Evolutionary conservation across 495 filamentous ascomycete genomes (phyloP).

Genomic region (Alectoria sarmentosa): DNA sequence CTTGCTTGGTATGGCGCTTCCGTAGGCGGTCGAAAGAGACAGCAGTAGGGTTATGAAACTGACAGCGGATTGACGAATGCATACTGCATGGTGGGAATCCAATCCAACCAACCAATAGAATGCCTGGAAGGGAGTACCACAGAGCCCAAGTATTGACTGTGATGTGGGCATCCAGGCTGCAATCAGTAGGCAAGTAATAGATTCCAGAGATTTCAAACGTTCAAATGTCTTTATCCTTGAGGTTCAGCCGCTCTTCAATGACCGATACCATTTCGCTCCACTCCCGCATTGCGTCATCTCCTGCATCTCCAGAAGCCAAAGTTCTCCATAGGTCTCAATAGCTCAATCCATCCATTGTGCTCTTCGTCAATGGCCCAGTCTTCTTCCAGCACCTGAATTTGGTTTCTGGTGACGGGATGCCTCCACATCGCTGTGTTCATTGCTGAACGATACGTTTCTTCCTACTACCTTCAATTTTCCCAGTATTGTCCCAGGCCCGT

Average conservation of each 20-base stretch:
- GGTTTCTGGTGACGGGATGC: slow-evolving; percentile 70
- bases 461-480: slow-evolving; percentile 42
- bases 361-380: slow-evolving; percentile 56
- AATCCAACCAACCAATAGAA: neutral
- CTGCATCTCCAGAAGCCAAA: slow-evolving; percentile 76
- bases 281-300: slow-evolving; percentile 69
- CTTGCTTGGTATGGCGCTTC: slow-evolving; percentile 34
- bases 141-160: neutral
- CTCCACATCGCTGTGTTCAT: slow-evolving; percentile 93
- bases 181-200: neutral
- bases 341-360: slow-evolving; percentile 62
- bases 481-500: slow-evolving; percentile 82
- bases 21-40: neutral
- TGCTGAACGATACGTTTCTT: slow-evolving; percentile 37
- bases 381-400: slow-evolving; percentile 60
- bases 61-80: neutral
- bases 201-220: neutral
- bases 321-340: slow-evolving; percentile 60
- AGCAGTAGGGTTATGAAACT: neutral
- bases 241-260: slow-evolving; percentile 41
- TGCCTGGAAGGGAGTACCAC: neutral
- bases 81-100: neutral
- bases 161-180: neutral
- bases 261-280: slow-evolving; percentile 63
- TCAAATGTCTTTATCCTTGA: slow-evolving; percentile 10